Percentiles rank a stretch among this genome's conserved stretches.
phyloP scores from a whole-genome alignment of 169 alveolate species.

The Theileria parva region DNA sequence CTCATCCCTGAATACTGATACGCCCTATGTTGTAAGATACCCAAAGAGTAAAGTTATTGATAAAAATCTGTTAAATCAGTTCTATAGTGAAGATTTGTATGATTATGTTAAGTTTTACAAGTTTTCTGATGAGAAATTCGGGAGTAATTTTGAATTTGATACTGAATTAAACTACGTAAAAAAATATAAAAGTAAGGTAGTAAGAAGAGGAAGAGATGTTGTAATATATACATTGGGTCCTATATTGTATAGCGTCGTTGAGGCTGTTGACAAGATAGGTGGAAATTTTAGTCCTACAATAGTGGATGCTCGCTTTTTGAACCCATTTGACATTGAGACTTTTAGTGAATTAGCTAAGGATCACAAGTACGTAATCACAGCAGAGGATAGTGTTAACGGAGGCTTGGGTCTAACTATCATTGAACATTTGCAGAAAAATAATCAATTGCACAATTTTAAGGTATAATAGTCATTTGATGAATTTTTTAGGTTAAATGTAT shows the following conservation, averaged over 20 bases:
- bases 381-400: slow-evolving; percentile 73
- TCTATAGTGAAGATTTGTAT: neutral
- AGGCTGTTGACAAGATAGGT: slow-evolving; percentile 34
- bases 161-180: neutral
- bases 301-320: slow-evolving; percentile 71
- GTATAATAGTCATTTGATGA: neutral
- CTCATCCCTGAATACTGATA: slow-evolving; percentile 22
- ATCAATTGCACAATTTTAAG: neutral
- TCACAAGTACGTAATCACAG: slow-evolving; percentile 56
- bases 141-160: neutral
- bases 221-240: slow-evolving; percentile 59
- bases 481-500: slow-evolving; percentile 38
- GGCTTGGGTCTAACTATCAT: slow-evolving; percentile 70
- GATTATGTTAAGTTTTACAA: neutral
- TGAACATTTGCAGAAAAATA: slow-evolving; percentile 28
- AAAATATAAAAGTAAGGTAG: slow-evolving; percentile 10
- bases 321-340: slow-evolving; percentile 64
- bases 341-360: slow-evolving; percentile 27
- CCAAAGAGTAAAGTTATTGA: slow-evolving; percentile 38
- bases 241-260: slow-evolving; percentile 27
- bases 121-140: neutral
- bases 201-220: slow-evolving; percentile 46
- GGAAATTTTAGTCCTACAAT: slow-evolving; percentile 40
- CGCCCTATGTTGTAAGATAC: slow-evolving; percentile 49
- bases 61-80: slow-evolving; percentile 9